phyloP scores from a whole-genome alignment of 202 grass and related monocot genomes.

The Saccharum hybrid region DNA sequence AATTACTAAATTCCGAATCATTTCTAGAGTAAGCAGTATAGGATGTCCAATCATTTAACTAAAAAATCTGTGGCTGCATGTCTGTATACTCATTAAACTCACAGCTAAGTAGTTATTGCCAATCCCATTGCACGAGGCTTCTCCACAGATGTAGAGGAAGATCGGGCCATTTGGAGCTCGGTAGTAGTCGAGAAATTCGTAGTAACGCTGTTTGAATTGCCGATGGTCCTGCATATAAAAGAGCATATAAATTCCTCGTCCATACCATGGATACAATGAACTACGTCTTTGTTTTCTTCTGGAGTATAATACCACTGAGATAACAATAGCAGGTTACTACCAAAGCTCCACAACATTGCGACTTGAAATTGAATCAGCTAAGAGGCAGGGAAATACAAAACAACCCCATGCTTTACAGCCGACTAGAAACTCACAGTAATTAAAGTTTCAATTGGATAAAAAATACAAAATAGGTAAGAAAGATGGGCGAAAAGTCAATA shows the following conservation, averaged over 20 bases:
- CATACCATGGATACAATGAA: conserved; percentile 10
- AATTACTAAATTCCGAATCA: background rate
- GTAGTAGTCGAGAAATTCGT: conserved; percentile 86
- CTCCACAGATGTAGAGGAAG: conserved; percentile 87
- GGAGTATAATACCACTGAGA: background rate
- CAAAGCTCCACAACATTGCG: conserved; percentile 18
- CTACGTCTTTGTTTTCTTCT: background rate
- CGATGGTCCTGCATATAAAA: conserved; percentile 70
- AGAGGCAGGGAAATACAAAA: background rate
- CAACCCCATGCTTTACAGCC: background rate
- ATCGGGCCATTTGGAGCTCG: conserved; percentile 70
- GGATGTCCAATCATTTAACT: conserved; percentile 1
- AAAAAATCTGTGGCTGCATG: background rate
- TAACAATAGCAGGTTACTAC: background rate
- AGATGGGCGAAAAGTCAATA: background rate
- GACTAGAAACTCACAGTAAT: background rate
- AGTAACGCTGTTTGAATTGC: conserved; percentile 86
- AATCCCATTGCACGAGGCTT: conserved; percentile 84
- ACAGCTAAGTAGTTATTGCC: conserved; percentile 83
- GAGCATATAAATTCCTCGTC: conserved; percentile 16
- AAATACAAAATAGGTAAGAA: background rate
- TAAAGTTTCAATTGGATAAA: background rate
- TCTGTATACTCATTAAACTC: conserved; percentile 48
- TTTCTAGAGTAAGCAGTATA: conserved; percentile 27
- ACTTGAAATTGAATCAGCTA: background rate